A percentile compares a stretch with the other conserved stretches of the same genome.
phyloP scores from a whole-genome alignment of 2,329 filamentous ascomycete species.

The Nectriaceae sp. region DNA sequence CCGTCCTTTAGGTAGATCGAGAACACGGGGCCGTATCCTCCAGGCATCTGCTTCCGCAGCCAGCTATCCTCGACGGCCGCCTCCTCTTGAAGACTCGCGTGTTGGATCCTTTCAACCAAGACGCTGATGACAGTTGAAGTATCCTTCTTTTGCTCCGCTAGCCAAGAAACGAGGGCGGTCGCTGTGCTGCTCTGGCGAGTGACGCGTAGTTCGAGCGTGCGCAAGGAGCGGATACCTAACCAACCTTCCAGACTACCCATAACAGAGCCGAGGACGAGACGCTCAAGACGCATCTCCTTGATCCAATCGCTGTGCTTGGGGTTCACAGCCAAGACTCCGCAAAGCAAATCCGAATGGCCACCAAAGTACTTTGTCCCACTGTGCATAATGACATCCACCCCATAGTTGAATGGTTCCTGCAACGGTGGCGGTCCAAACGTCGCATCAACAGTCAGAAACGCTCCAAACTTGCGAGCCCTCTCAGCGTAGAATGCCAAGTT shows the following conservation, averaged over 20 bases:
- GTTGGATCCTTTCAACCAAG: conserved; percentile 64
- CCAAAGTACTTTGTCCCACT: conserved; percentile 95
- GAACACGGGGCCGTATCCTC: conserved; percentile 89
- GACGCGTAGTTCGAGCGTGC: conserved; percentile 84
- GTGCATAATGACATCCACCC: conserved; percentile 89
- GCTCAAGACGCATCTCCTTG: conserved; percentile 63
- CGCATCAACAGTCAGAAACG: conserved; percentile 79
- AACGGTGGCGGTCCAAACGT: conserved; percentile 92
- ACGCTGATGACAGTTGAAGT: conserved; percentile 46
- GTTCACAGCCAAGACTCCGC: conserved; percentile 74
- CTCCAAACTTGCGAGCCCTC: conserved; percentile 71
- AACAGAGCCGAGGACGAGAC: conserved; percentile 77
- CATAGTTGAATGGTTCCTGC: conserved; percentile 79
- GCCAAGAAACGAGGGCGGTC: conserved; percentile 69
- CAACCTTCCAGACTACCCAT: conserved; percentile 91
- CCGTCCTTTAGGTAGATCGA: conserved; percentile 66
- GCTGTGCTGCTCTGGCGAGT: conserved; percentile 74
- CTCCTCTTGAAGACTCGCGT: conserved; percentile 77
- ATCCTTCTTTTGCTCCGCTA: conserved; percentile 53
- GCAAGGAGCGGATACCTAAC: conserved; percentile 82
- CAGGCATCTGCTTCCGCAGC: conserved; percentile 86
- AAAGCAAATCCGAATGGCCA: conserved; percentile 91
- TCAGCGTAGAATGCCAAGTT: conserved; percentile 72
- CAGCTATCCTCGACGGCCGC: conserved; percentile 62
- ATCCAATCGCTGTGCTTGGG: conserved; percentile 58